phyloP scores from a whole-genome alignment of 345 rosid genomes.

The Hibiscus mutabilis region DNA sequence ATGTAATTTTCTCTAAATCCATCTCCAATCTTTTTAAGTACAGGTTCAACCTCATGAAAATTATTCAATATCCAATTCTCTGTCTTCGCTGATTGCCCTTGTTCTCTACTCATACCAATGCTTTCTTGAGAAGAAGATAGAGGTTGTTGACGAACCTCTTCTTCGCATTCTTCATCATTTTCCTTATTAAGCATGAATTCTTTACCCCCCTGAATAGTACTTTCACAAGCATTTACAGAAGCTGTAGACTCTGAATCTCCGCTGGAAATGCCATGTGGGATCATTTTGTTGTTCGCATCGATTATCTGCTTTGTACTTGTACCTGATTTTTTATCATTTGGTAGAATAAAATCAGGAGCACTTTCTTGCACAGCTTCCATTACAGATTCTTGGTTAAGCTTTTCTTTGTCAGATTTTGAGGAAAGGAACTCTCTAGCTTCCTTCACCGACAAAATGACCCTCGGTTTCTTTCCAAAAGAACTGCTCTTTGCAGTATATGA shows the following conservation, averaged over 20 bases:
- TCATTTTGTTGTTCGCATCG: slow-evolving; percentile 16
- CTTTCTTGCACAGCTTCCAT: slow-evolving; percentile 20
- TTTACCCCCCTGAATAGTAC: slow-evolving; percentile 15
- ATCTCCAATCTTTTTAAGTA: slow-evolving; percentile 51
- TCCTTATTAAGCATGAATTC: slow-evolving; percentile 20
- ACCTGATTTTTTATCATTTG: slow-evolving; percentile 16
- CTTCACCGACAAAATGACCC: slow-evolving; percentile 70
- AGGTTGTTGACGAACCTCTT: slow-evolving; percentile 14
- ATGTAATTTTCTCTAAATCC: slow-evolving; percentile 71
- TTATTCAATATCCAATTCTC: slow-evolving; percentile 65
- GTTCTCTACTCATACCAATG: slow-evolving; percentile 19
- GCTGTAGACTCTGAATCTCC: slow-evolving; percentile 24
- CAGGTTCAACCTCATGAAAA: slow-evolving; percentile 63
- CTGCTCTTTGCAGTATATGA: slow-evolving; percentile 14
- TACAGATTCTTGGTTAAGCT: slow-evolving; percentile 20
- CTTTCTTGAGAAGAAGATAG: slow-evolving; percentile 9
- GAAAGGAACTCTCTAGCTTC: slow-evolving; percentile 82
- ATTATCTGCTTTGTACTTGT: slow-evolving; percentile 18
- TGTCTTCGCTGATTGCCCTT: slow-evolving; percentile 19
- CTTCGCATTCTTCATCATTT: slow-evolving; percentile 16
- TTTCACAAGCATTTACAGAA: slow-evolving; percentile 21
- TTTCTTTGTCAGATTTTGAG: slow-evolving; percentile 22
- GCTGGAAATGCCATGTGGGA: slow-evolving; percentile 3
- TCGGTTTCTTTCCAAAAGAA: slow-evolving; percentile 33
- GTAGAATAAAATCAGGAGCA: slow-evolving; percentile 13